phyloP scores from a whole-genome alignment of 164 flowering plant species.

The Macadamia integrifolia region DNA sequence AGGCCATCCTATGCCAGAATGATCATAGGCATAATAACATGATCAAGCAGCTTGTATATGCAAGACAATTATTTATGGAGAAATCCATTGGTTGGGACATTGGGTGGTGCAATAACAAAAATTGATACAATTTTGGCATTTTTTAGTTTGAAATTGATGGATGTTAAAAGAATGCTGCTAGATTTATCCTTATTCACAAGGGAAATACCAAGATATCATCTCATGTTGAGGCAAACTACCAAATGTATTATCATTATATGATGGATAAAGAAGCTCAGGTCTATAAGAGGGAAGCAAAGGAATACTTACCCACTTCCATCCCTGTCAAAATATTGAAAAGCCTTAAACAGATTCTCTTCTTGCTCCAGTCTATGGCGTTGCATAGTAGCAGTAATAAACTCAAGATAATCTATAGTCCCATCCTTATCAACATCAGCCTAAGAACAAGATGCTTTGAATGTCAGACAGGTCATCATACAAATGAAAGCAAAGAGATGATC shows the following conservation, averaged over 20 bases:
- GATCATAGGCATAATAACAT: too few species aligned
- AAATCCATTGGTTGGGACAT: neutral
- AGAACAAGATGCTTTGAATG: neutral
- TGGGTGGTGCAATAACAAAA: too few species aligned
- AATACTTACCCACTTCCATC: conserved; percentile 74
- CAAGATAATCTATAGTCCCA: conserved; percentile 80
- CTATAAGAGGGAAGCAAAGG: neutral
- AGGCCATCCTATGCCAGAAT: too few species aligned
- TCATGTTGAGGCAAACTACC: too few species aligned
- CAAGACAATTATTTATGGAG: neutral
- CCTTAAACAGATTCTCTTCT: conserved; percentile 67
- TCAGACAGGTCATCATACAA: neutral
- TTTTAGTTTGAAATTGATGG: too few species aligned
- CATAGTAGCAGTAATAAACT: conserved; percentile 89
- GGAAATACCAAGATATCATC: too few species aligned
- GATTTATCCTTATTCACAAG: too few species aligned
- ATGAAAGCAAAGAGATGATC: neutral
- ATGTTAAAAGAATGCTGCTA: too few species aligned
- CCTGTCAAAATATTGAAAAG: conserved; percentile 74
- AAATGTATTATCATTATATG: neutral
- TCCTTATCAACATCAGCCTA: conserved; percentile 89
- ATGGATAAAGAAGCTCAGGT: neutral
- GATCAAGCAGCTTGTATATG: neutral
- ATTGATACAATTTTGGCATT: too few species aligned
- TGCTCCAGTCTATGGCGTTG: conserved; percentile 78